A percentile compares a stretch with the other conserved stretches of the same genome.
phyloP scores from a whole-genome alignment of 2,329 filamentous ascomycete species.

The Plectosphaerella sp. region DNA sequence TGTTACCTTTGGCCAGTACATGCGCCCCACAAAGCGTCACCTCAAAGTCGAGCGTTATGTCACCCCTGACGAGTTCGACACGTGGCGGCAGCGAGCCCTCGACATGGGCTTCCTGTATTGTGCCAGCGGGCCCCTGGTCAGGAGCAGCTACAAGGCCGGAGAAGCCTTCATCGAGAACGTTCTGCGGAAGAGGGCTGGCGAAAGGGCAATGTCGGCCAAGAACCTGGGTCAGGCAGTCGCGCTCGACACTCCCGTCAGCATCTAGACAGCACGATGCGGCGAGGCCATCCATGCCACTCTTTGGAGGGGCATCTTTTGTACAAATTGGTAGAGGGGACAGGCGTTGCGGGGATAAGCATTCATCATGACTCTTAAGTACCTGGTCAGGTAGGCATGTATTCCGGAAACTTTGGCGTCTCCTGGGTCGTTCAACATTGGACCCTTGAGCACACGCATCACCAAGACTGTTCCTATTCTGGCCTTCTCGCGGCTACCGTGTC shows the following conservation, averaged over 20 bases:
- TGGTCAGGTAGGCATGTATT: no score
- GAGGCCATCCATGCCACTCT: no score
- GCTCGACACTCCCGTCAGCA: slow-evolving; percentile 16
- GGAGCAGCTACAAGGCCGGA: slow-evolving; percentile 95
- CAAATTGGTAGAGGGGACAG: no score
- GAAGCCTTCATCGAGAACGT: slow-evolving; percentile 99
- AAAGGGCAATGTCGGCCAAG: slow-evolving; percentile 27
- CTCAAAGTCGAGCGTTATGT: slow-evolving; percentile 97
- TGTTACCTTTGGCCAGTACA: slow-evolving; percentile 99
- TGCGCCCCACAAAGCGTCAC: slow-evolving; percentile 96
- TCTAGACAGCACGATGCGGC: background rate
- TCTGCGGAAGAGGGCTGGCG: slow-evolving; percentile 69
- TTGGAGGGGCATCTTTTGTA: no score
- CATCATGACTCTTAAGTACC: no score
- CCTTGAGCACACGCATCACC: no score
- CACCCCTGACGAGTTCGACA: slow-evolving; percentile 84
- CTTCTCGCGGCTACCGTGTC: no score
- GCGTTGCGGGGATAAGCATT: no score
- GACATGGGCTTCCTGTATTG: slow-evolving; percentile 97
- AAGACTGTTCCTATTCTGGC: no score
- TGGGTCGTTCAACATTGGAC: no score
- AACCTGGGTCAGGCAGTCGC: slow-evolving; percentile 35
- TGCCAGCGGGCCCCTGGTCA: slow-evolving; percentile 85
- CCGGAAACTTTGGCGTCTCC: no score
- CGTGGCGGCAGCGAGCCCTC: slow-evolving; percentile 84